Evolutionary conservation across 768 basidiomycete species (phyloP).

Genomic region (Lactarius indigo): DNA sequence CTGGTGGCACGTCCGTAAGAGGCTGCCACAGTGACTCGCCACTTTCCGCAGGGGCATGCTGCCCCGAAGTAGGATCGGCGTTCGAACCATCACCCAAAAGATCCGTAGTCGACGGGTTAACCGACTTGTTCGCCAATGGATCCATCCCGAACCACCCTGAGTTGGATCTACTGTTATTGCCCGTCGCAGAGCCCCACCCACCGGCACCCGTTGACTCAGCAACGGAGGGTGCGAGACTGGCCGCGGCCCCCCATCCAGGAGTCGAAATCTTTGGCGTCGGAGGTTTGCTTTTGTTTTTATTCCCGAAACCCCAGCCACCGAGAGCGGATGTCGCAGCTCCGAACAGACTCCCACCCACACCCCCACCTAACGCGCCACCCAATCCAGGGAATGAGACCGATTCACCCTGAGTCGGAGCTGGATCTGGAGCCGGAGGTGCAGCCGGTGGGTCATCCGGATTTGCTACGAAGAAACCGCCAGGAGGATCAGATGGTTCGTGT

Average conservation of each 20-base stretch:
- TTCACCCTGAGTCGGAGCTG: background rate
- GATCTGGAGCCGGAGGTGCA: background rate
- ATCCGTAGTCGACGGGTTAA: slow-evolving; percentile 10
- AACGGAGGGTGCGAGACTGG: background rate
- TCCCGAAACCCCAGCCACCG: slow-evolving; percentile 14
- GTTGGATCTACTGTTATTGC: slow-evolving; percentile 15
- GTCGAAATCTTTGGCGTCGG: background rate
- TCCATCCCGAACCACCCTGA: background rate
- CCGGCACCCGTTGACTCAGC: slow-evolving; percentile 2
- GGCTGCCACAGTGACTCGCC: background rate
- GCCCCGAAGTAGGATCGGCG: background rate
- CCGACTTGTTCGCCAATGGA: background rate
- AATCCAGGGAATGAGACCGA: background rate
- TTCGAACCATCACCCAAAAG: background rate
- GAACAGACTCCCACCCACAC: background rate
- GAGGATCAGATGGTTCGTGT: background rate
- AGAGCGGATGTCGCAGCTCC: slow-evolving; percentile 2
- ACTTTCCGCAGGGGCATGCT: background rate
- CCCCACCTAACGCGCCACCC: background rate
- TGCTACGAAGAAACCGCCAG: background rate
- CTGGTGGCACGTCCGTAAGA: background rate
- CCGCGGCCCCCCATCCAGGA: slow-evolving; percentile 1
- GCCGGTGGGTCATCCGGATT: background rate
- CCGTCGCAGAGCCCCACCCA: slow-evolving; percentile 21
- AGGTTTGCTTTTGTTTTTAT: slow-evolving; percentile 9